Evolutionary conservation across 2,329 filamentous ascomycete species (phyloP), one percentile per base, ranked within the genome.

Genomic region (Botrytis sinoallii): DNA sequence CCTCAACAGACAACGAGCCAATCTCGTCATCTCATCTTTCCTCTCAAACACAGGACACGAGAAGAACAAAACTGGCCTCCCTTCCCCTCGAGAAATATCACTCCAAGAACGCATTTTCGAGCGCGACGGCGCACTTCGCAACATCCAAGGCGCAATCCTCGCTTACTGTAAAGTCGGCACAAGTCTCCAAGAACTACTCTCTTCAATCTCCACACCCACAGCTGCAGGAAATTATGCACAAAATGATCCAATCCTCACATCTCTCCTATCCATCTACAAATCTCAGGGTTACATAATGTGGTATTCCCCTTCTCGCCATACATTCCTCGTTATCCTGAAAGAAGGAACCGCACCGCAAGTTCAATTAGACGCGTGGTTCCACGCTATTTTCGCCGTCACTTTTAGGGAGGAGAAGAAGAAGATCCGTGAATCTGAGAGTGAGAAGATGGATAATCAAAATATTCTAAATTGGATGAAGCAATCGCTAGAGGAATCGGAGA

Each of bases 1-100:
- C 10, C 85, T 98, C 52, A 98, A 97, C 83, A 88, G 93, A 35
- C 95, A 98, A 82, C 89, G 96, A 52, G 93, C 94, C 2, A 93
- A 91, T 66, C 89, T 98, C 32, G 85, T 97, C 1, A 91, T 95
- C 78, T 87, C 88, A 59, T 84, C 86, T 75, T 88, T 88, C 71
- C 81, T 91, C 12, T 71, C 75, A 8, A 10, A 16, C n/a, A 0
- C 59, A 63, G 6, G 9, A 3, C 52, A 42, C n/a, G 29, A 59
- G 44, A 9, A 61, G 48, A 16, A 12, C 38, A 44, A 14, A 48
- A 29, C n/a, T 12, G 2, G 4, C 42, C 61, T 93, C 2, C 85
- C 93, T 4, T 86, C 86, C 0, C 94, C 94, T 0, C 83, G 85
- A 12, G 85, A 94, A 76, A 90, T 94, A 1, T 87, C 93, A 22